Base-by-base conservation (phyloP, 2,329 filamentous ascomycete genomes). In the Orbilia brochopaga region DNA sequence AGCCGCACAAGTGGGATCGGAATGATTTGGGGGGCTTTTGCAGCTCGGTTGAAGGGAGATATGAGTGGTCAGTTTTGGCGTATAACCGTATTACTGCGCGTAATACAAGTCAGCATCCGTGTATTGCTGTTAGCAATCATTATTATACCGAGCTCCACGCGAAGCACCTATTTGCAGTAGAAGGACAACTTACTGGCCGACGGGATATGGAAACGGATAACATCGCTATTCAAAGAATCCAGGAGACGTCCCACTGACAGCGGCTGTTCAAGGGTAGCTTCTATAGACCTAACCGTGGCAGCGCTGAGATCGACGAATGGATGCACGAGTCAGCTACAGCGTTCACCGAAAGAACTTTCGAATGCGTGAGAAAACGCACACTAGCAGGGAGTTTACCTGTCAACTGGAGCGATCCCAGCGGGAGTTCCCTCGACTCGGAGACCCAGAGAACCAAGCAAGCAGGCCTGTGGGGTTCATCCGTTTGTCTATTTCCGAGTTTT, bases 321-420 rank as follows among this genome's bases (percentile, higher is more conserved):
- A 48, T 48, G 17, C 44, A 23, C 44, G 15, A 48, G 37, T 48
- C 44, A 48, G 11, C 44, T 19, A 15, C 15, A 17, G 5, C 17
- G 6, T 48, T 21, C 50, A 46, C 19, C 7, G 37, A 35, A 23
- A 27, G 42, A 51, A 46, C 21, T 53, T 37, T 42, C 21, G 17
- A 19, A 63, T 19, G 32, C 58, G 58, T 70, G 59, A 56, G 21
- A 37, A 35, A 52, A 21, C 17, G 60, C 52, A 55, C 54, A 42
- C 59, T 24, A 60, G 24, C 66, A 72, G 53, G 66, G 66, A 60
- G 51, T 17, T 15, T 13, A 56, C 66, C 54, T 64, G 54, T 56
- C 54, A 60, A 35, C 32, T 24, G 24, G 48, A 46, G 48, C 46
- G 50, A 56, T 56, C 35, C 21, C 58, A 58, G 21, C 50, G 35